phyloP scores from a whole-genome alignment of 2,329 filamentous ascomycete genomes.

The Parastagonospora nodorum region DNA sequence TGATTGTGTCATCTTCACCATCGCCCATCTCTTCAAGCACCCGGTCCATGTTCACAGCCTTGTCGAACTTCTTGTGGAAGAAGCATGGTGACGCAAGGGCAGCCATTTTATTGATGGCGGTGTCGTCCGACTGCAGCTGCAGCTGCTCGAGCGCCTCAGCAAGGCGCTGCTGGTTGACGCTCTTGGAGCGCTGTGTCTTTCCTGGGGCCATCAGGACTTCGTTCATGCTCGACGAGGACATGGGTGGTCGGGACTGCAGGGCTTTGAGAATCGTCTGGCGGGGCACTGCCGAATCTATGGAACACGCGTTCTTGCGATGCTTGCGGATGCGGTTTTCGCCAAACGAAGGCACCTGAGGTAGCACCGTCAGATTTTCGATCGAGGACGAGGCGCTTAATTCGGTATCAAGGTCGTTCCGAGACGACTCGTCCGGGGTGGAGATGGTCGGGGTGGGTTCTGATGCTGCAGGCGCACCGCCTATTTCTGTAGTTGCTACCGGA shows the following conservation, averaged over 20 bases:
- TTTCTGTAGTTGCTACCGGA: conserved; percentile 32
- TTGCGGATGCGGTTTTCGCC: conserved; percentile 43
- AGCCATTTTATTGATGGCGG: conserved; percentile 57
- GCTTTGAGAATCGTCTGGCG: conserved; percentile 85
- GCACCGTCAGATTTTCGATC: conserved; percentile 42
- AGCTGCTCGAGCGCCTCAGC: conserved; percentile 62
- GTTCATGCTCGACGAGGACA: conserved; percentile 65
- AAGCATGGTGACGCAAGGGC: conserved; percentile 91
- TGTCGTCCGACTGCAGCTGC: conserved; percentile 52
- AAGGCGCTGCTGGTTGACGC: conserved; percentile 59
- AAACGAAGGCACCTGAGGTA: conserved; percentile 43
- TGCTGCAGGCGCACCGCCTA: conserved; percentile 34
- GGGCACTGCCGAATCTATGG: conserved; percentile 68
- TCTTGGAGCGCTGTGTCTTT: conserved; percentile 35
- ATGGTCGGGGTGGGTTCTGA: conserved; percentile 19
- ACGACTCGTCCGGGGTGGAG: conserved; percentile 33
- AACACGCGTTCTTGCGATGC: conserved; percentile 51
- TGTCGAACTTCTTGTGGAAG: conserved; percentile 96
- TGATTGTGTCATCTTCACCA: conserved; percentile 74
- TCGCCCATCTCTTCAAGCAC: conserved; percentile 94
- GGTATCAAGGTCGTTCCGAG: conserved; percentile 23
- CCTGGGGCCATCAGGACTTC: conserved; percentile 59
- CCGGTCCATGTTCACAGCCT: conserved; percentile 91
- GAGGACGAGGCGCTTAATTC: conserved; percentile 38
- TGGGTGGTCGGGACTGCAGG: conserved; percentile 65